phyloP scores from a whole-genome alignment of 164 flowering plant genomes.

The Euptelea pleiosperma region DNA sequence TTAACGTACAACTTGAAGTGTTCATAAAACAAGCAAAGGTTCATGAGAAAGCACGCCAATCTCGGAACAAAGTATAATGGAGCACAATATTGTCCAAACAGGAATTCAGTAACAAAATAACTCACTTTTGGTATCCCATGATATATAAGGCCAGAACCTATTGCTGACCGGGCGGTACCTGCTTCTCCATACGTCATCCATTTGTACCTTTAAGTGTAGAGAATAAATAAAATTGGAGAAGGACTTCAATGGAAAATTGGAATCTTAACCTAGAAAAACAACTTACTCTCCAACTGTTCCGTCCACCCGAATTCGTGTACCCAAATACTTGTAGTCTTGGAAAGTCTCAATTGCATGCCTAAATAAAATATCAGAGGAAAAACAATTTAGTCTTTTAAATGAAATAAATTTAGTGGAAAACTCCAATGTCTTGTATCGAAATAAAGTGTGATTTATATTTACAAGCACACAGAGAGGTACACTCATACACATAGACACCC shows the following conservation, averaged over 20 bases:
- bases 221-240: constrained; percentile 4
- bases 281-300: constrained; percentile 81
- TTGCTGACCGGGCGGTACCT: constrained; percentile 69
- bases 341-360: constrained; percentile 70
- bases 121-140: constrained; percentile 73
- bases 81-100: constrained; percentile 7
- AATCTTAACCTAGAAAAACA: constrained; percentile 3
- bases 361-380: constrained; percentile 10
- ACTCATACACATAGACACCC: no score
- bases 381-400: not conserved
- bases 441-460: no score
- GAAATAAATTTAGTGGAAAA: not conserved
- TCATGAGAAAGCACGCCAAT: not conserved
- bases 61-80: constrained; percentile 5
- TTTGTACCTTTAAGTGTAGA: constrained; percentile 58
- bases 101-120: constrained; percentile 8
- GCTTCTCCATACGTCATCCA: constrained; percentile 99
- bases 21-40: not conserved
- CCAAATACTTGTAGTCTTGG: constrained; percentile 78
- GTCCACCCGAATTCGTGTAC: constrained; percentile 76
- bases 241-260: constrained; percentile 3
- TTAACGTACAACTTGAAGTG: not conserved
- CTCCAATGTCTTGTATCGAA: no score
- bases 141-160: constrained; percentile 80
- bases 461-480: no score